Evolutionary conservation across 108 stramenopile species (phyloP), one percentile per base, ranked within the genome.

Genomic region (Discostella pseudostelligera): DNA sequence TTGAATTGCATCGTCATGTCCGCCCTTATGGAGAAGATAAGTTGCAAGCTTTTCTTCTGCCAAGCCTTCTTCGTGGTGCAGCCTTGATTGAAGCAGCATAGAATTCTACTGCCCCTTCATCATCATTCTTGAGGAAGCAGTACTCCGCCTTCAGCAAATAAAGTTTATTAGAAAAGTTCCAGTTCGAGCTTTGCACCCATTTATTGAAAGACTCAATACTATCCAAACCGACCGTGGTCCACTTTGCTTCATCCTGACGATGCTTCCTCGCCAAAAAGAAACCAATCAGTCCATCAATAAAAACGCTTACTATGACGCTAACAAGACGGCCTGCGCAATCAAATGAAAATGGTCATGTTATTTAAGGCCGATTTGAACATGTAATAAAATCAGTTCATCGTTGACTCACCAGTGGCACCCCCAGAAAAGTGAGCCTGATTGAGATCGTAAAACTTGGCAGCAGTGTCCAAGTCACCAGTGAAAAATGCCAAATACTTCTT

Each of bases 91-190:
- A 64, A 10, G 51, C 45, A 9, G 57, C 62, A 53, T 81, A 84
- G 51, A 64, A 67, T 26, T 49, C 32, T 60, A 71, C 39, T 0
- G 81, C 80, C 13, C 39, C 26, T 39, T 78, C 67, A 42, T 72
- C 37, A 17, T 84, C 51, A 19, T 69, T 73, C 40, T 51, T 73
- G 11, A 67, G 36, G 42, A 77, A 78, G 37, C 61, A 62, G 43
- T 69, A 71, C 32, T 84, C 83, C 16, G 83, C 83, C 32, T 84
- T 70, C 44, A 84, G 43, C 4, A 84, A 69, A 39, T 74, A 67
- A 10, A 67, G 51, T 39, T 81, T 81, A 22, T 78, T 78, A 1
- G 63, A 22, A 40, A 81, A 84, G 61, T 84, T 84, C 66, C 80
- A 77, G 6, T 69, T 50, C n/a, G 65, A 77, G 50, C 69, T 59